Conservation (phyloP, 2,329 filamentous ascomycete genomes). For the Aspergillus pseudoterreus region DNA sequence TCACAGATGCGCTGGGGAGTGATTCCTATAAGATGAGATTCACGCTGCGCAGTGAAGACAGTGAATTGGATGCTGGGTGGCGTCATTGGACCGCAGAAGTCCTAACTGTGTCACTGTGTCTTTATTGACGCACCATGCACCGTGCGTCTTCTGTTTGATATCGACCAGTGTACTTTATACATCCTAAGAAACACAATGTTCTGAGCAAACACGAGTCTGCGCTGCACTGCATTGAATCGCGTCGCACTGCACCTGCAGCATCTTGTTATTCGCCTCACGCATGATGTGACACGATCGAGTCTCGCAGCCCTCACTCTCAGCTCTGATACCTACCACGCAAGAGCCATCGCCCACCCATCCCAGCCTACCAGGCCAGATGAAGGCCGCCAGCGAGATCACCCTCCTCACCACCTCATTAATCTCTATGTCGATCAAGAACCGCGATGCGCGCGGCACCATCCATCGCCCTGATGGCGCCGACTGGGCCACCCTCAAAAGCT, state of each 20-base stretch:
- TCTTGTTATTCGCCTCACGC: too few relatives aligned
- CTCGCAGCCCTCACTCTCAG: not conserved
- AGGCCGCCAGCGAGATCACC: conserved; percentile 3
- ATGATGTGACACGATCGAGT: too few relatives aligned
- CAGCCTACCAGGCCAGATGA: conserved; percentile 3
- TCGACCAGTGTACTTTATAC: too few relatives aligned
- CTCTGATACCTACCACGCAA: not conserved
- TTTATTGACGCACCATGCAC: too few relatives aligned
- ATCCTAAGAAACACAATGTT: too few relatives aligned
- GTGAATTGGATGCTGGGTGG: too few relatives aligned
- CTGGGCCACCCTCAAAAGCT: conserved; percentile 1
- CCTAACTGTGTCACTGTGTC: too few relatives aligned
- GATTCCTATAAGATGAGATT: not conserved
- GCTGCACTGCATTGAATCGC: too few relatives aligned
- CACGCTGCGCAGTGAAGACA: not conserved
- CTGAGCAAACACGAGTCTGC: too few relatives aligned
- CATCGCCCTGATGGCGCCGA: conserved; percentile 8
- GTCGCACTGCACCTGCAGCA: too few relatives aligned
- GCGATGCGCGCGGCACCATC: conserved; percentile 3
- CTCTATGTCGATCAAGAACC: conserved; percentile 2
- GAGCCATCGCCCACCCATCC: not conserved
- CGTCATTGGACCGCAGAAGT: too few relatives aligned
- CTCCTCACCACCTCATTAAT: not conserved
- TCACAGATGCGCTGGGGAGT: not conserved
- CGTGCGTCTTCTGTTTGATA: too few relatives aligned